phyloP scores from a whole-genome alignment of 129 eudicot genomes.

The Glebionis coronaria region DNA sequence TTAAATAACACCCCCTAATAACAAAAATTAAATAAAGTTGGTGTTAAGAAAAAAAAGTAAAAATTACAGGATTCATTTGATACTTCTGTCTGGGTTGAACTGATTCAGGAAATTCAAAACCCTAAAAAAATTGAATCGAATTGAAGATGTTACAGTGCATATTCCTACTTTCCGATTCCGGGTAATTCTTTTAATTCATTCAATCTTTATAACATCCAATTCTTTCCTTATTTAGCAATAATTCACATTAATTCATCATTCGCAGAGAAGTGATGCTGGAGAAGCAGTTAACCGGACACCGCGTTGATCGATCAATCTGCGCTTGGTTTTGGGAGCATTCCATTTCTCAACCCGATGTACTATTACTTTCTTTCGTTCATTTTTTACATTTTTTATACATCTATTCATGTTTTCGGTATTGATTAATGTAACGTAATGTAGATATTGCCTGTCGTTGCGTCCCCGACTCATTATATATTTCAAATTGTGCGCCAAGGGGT shows the following conservation, averaged over 20 bases:
- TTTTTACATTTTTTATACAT: not conserved
- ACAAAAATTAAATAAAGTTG: too few species aligned
- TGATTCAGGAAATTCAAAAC: not conserved
- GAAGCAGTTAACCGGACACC: constrained; percentile 90
- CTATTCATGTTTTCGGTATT: not conserved
- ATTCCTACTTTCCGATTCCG: constrained; percentile 90
- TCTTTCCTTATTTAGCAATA: too few species aligned
- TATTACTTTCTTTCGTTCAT: not conserved
- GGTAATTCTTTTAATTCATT: constrained; percentile 28
- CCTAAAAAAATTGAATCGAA: constrained; percentile 14
- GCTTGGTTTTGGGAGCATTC: constrained; percentile 97
- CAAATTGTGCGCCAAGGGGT: constrained; percentile 87
- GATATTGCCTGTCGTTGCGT: constrained; percentile 85
- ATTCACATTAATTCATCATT: not conserved
- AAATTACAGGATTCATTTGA: too few species aligned
- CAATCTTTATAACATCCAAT: not conserved
- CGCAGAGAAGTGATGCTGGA: constrained; percentile 91
- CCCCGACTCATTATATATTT: constrained; percentile 94
- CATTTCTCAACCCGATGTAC: constrained; percentile 70
- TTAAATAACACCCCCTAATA: too few species aligned
- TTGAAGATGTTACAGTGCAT: constrained; percentile 99
- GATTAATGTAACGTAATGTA: constrained; percentile 12
- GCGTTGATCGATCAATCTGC: constrained; percentile 90
- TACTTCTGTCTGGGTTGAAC: too few species aligned
- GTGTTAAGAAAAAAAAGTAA: too few species aligned